Base-by-base conservation (phyloP, 2,329 filamentous ascomycete genomes). In the Colletotrichum cereale region DNA sequence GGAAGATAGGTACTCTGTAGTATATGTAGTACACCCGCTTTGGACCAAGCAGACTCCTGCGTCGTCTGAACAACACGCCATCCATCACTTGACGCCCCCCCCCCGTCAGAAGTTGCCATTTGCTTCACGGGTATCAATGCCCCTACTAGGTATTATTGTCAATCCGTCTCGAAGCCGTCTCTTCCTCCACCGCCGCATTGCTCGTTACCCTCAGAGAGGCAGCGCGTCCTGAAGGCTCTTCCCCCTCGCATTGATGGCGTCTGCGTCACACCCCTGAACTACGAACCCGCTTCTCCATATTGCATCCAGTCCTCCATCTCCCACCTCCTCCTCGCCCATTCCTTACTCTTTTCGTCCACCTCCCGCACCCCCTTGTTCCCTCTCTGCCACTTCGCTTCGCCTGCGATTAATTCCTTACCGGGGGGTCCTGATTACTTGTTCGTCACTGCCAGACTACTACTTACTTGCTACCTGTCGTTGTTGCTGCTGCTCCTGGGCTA, bases 211-310 rank as follows among this genome's bases (percentile, higher is more conserved):
- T 29, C 52, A 47, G 57, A 70, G 47, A 69, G 60, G 60, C 42
- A 70, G 53, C 40, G 60, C 40, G 53, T 62, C 57, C 52, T 60
- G 52, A 64, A 36, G 29, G 11, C 34, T 21, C 36, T 36, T 31
- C 42, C n/a, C 42, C 18, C 29, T 72, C 66, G 70, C 70, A 72
- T 72, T 72, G 70, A 72, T 72, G 53, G 48, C 55, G 31, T 58
- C 47, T 72, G 70, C 61, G 66, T 72, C 56, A 70, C 53, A 56
- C 66, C 60, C 70, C 40, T 60, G 60, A 50, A 38, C 34, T 26
- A 40, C 36, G 16, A 70, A 55, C 56, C 55, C 66, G 47, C 61
- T 71, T 71, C 61, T 61, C 56, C 62, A 66, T 53, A 40, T 47
- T 58, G 48, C 62, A 44, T 48, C 26, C 60, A 53, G n/a, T 44